Evolutionary conservation across 257 asterid genomes (phyloP), one percentile per base, ranked within the genome.

Genomic region (Henckelia pumila): DNA sequence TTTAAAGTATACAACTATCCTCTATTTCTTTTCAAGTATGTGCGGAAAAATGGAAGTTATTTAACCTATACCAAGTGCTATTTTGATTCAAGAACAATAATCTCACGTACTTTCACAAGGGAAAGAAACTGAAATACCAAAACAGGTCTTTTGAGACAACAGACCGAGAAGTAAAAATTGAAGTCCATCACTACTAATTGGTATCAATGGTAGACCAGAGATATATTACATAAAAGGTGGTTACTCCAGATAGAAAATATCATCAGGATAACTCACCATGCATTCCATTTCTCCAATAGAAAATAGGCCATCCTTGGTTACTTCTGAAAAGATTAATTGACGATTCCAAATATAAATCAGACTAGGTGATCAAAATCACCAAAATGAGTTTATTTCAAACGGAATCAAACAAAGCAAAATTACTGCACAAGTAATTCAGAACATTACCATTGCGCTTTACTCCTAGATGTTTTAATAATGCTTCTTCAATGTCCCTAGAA

Each of bases 251-350:
- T 64, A 29, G 58, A 66, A 65, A 65, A 47, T 37, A 68, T 26
- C 25, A 70, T 33, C 70, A 53, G 56, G 37, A 66, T 40, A 73
- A 76, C 88, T 75, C 74, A 94, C 99, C 99, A 94, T 94, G 75
- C 99, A 94, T 80, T 94, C 99, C 99, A 94, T 94, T 85, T 91
- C 98, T 67, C 99, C 99, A 71, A 94, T 97, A 79, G 99, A 94
- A 80, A 94, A 94, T 69, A 94, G 81, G 26, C 99, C 99, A 80
- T 91, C 99, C 80, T 88, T 94, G 35, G 99, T 94, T 57, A 94
- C 96, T 80, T 94, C 99, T 88, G 96, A 83, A 78, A 66, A 74
- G 73, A 22, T 56, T 37, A 75, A 44, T 56, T 7, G 30, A 30
- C 6, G 67, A 68, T 71, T 76, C 71, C 69, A 65, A 28, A 69